Percentiles rank a stretch among this genome's conserved stretches.
Conservation (phyloP, 2,329 filamentous ascomycete species). For the Penicillium crustosum region DNA sequence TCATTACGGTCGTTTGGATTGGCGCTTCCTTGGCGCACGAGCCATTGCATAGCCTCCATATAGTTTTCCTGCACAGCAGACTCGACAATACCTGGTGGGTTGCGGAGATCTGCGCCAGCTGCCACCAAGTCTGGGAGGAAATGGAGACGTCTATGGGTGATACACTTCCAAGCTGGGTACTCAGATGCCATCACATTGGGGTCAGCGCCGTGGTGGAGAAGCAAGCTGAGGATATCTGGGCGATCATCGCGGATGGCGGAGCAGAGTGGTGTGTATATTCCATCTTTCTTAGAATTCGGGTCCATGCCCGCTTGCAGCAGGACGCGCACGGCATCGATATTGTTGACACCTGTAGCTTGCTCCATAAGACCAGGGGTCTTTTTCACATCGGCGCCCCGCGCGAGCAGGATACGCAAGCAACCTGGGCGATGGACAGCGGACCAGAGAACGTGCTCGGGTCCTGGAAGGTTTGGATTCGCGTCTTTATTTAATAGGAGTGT, state of each 20-base stretch:
- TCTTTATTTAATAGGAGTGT: slow-evolving; percentile 56
- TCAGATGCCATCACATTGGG: slow-evolving; percentile 59
- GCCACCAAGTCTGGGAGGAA: slow-evolving; percentile 58
- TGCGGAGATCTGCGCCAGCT: slow-evolving; percentile 60
- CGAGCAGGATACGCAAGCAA: slow-evolving; percentile 59
- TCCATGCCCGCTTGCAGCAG: slow-evolving; percentile 61
- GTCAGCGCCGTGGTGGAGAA: slow-evolving; percentile 55
- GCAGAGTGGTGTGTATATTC: slow-evolving; percentile 67
- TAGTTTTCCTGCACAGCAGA: slow-evolving; percentile 64
- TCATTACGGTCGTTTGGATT: slow-evolving; percentile 60
- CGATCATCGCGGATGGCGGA: slow-evolving; percentile 67
- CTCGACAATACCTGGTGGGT: slow-evolving; percentile 65
- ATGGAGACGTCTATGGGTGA: slow-evolving; percentile 64
- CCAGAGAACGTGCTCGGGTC: slow-evolving; percentile 69
- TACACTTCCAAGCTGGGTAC: slow-evolving; percentile 67
- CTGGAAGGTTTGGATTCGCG: slow-evolving; percentile 67
- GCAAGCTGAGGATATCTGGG: slow-evolving; percentile 60
- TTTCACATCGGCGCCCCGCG: slow-evolving; percentile 59
- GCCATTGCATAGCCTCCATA: slow-evolving; percentile 59
- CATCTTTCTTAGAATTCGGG: slow-evolving; percentile 63
- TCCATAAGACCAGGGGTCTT: slow-evolving; percentile 65
- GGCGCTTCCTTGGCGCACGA: slow-evolving; percentile 58
- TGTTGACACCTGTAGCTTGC: slow-evolving; percentile 63
- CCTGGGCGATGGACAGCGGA: slow-evolving; percentile 60
- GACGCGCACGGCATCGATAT: slow-evolving; percentile 59